Base-by-base conservation (phyloP, 306 rosid species). In the Cyamopsis tetragonoloba region DNA sequence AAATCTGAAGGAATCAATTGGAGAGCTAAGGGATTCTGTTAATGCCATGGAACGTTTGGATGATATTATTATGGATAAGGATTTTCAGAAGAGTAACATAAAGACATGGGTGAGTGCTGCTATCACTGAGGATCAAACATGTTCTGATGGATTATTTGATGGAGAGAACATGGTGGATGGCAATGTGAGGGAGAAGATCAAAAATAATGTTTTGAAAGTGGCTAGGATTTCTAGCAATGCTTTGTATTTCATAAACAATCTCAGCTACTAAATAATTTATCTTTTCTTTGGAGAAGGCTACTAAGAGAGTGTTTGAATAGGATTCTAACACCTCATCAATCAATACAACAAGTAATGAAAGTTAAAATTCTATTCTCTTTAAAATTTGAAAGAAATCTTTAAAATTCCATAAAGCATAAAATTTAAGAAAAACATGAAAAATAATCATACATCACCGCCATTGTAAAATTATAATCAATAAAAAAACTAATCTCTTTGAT, bases 41-140 rank as follows among this genome's bases (percentile, higher is more conserved):
- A 4, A 20, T 2, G 62, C 31, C 1, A 54, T 77, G 73, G 38
- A 35, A n/a, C 38, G 64, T 35, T 49, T 77, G 34, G 18, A 34
- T 4, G 3, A 4, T 1, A 1, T 19, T 0, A n/a, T n/a, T n/a
- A n/a, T n/a, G n/a, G 69, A 64, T 22, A 50, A 4, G 7, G 57
- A 5, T 0, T 71, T 71, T 38, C 57, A 37, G 22, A 11, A 71
- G 5, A 66, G 55, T 37, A 77, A 1, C 62, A 57, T 77, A 11
- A n/a, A 71, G 68, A 64, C 81, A 4, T 63, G 66, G 39, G 64
- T 64, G 15, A 77, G 81, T 37, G 63, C 81, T 5, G 68, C 81
- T 4, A 37, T 71, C 5, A 71, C 81, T 1, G 48, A 77, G 17
- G 56, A 64, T 24, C 23, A 17, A 4, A 77, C 81, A 0, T 71